Evolutionary conservation across 2,329 filamentous ascomycete species (phyloP).

Genomic region (Claviceps sp.): DNA sequence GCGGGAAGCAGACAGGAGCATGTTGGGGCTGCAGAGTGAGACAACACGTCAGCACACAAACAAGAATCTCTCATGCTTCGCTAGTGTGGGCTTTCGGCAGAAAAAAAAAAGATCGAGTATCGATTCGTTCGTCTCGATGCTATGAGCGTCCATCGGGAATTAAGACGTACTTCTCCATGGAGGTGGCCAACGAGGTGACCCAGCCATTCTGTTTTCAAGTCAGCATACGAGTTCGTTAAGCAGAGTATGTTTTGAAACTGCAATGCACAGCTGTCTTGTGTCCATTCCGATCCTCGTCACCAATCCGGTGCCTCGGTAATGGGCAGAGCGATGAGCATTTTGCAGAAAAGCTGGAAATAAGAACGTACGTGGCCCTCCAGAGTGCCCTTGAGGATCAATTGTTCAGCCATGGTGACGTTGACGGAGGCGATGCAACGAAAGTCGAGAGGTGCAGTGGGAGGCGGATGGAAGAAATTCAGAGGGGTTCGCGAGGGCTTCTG

Average conservation of each 20-base stretch:
- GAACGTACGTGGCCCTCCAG: slow-evolving; percentile 83
- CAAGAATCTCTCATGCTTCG: neutral
- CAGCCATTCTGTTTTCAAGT: slow-evolving; percentile 60
- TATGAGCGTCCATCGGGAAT: neutral
- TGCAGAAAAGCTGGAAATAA: slow-evolving; percentile 10
- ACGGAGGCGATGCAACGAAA: slow-evolving; percentile 26
- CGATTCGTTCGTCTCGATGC: slow-evolving; percentile 2
- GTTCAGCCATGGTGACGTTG: slow-evolving; percentile 64
- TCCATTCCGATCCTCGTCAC: neutral
- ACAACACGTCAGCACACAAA: slow-evolving; percentile 10
- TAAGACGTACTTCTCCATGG: slow-evolving; percentile 81
- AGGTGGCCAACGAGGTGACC: slow-evolving; percentile 97
- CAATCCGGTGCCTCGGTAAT: slow-evolving; percentile 3
- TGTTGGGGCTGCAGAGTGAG: slow-evolving; percentile 63
- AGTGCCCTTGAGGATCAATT: slow-evolving; percentile 91
- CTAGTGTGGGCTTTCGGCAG: neutral
- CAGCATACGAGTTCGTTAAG: slow-evolving; percentile 9
- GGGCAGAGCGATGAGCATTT: slow-evolving; percentile 4
- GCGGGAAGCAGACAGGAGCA: slow-evolving; percentile 94
- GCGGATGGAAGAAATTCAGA: slow-evolving; percentile 21
- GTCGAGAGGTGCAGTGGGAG: slow-evolving; percentile 16
- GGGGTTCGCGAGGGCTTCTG: slow-evolving; percentile 13
- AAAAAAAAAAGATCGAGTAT: slow-evolving; percentile 1
- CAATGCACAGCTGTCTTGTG: neutral
- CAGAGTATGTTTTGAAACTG: neutral